Percentiles rank a stretch among this genome's conserved stretches.
Evolutionary conservation across 345 rosid species (phyloP).

Genomic region (Eucalyptus marginata): DNA sequence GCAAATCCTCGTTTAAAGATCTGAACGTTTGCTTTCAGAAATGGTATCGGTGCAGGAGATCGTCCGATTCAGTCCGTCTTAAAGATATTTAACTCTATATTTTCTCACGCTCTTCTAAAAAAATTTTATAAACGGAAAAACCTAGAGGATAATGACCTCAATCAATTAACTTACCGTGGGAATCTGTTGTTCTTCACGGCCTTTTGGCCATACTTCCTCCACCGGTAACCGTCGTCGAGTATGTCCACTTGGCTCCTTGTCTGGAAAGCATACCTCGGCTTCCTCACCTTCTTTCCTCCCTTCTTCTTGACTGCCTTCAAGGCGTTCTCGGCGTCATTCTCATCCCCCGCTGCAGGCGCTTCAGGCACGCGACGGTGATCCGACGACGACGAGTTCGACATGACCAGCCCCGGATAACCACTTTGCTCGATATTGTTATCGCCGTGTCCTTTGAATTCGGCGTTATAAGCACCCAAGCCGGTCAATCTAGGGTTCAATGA

Average conservation of each 20-base stretch:
- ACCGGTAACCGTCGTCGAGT: background rate
- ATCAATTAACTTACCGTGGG: background rate
- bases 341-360: background rate
- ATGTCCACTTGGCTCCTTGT: background rate
- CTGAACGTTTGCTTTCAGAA: background rate
- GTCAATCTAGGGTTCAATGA: background rate
- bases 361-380: background rate
- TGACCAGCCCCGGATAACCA: background rate
- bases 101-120: background rate
- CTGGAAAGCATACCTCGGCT: background rate
- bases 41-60: background rate
- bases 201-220: conserved; percentile 3
- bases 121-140: background rate
- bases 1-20: background rate
- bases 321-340: background rate
- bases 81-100: background rate
- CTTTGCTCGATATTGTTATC: background rate
- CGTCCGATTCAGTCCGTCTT: background rate
- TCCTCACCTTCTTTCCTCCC: background rate
- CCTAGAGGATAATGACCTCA: background rate
- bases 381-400: background rate
- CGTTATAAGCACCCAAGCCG: background rate
- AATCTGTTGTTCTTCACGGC: background rate
- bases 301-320: conserved; percentile 1
- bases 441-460: background rate